Evolutionary conservation across 202 grass and related monocot genomes (phyloP), one percentile per base, ranked within the genome.

Genomic region (Brachypodium distachyon): DNA sequence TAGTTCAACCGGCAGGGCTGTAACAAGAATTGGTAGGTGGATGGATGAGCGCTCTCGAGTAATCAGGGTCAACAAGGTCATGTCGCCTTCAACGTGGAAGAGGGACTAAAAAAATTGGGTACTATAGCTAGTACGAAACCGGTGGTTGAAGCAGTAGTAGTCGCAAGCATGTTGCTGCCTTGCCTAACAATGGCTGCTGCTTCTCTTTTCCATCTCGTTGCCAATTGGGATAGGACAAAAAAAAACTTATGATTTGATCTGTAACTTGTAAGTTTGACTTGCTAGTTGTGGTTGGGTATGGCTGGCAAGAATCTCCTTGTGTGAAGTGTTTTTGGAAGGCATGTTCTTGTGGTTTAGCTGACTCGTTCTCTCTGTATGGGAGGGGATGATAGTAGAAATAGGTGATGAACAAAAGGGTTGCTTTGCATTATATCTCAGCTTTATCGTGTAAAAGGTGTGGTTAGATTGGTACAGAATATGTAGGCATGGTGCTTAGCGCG

Each of bases 111-210:
- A 52, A 67, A 4, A 17, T 28, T 38, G 44, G 48, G 34, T 5
- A 21, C 33, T 64, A n/a, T n/a, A n/a, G n/a, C n/a, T n/a, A n/a
- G n/a, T n/a, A n/a, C n/a, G 4, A 68, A 18, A 73, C 34, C 0
- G 73, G 66, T 78, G 50, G 79, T 72, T 77, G 73, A 14, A 59
- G 40, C 7, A 23, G 48, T 59, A 23, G 48, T 59, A 42, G 57
- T 62, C 58, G 18, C 51, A 14, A 44, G 16, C 51, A 77, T 87
- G 73, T n/a, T n/a, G n/a, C n/a, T 77, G 68, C 60, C n/a, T n/a
- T 41, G 61, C 75, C 61, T 47, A 68, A 79, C 75, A 61, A 55
- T 75, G 36, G 44, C 61, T 42, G 62, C 7, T 22, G 69, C 52
- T 67, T 83, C 22, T 1, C 5, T 40, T 14, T 69, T 69, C 64